Base-by-base conservation (phyloP, 164 flowering plant species). In the Magnolia officinalis region DNA sequence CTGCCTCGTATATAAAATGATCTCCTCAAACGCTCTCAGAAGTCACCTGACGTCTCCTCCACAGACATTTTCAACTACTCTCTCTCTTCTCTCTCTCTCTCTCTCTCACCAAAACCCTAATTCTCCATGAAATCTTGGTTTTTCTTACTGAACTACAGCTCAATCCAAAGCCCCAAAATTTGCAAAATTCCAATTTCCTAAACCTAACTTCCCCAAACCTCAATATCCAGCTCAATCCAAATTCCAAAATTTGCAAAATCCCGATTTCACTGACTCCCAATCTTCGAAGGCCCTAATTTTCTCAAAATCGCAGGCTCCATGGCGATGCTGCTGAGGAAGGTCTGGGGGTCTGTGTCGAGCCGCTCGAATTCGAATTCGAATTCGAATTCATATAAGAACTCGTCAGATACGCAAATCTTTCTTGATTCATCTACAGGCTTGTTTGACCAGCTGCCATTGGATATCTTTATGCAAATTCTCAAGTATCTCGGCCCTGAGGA, bases 361-460 rank as follows among this genome's bases (percentile, higher is more conserved):
- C 83, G 76, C 31, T 70, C 79, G 51, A 74, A 72, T 19, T 74
- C 74, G 23, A 63, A 50, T 19, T 67, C 67, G n/a, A 69, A 9
- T 26, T 64, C 68, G 11, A 6, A 51, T 16, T n/a, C 50, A 18
- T 59, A 29, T n/a, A 18, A 2, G n/a, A 19, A 18, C 10, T 45
- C 11, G 19, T 37, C 63, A 1, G 70, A 64, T 16, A 13, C 71
- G 2, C 64, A 72, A 29, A 51, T 66, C 14, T 52, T 29, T 20
- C 58, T 6, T 24, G 69, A 74, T 18, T 74, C 86, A 11, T 88
- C 84, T 4, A 72, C 78, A 26, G 95, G 97, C 2, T 84, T 77
- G 0, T 90, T 95, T 59, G 93, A 90, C 75, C 80, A 80, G 50
- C 69, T 93, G 11, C 98, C 98, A 0, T 1, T 20, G 2, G 98